phyloP scores from a whole-genome alignment of 192 early-diverging fungal genomes.

The Linnemannia hyalina region DNA sequence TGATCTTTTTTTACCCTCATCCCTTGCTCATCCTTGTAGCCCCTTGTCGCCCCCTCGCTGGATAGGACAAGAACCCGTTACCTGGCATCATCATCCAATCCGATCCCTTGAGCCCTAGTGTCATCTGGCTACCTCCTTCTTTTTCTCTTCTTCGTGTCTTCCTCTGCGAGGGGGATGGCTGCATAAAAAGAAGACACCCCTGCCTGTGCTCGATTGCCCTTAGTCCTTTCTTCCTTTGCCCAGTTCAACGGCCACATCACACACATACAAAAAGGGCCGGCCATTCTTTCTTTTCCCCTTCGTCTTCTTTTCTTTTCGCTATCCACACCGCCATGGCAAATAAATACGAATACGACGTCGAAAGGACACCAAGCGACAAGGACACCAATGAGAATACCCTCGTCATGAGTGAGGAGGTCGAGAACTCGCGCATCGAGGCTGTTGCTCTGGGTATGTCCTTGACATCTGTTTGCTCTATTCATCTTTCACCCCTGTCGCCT shows the following conservation, averaged over 20 bases:
- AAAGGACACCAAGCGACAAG: neutral
- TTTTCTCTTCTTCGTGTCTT: neutral
- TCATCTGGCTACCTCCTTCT: neutral
- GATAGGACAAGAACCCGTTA: neutral
- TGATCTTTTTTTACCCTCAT: neutral
- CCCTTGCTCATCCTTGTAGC: neutral
- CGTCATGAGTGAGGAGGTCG: slow-evolving; percentile 6
- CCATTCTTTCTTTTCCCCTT: neutral
- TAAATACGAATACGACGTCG: neutral
- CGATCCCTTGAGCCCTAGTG: neutral
- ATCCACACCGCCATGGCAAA: neutral
- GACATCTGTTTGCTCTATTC: neutral
- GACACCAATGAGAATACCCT: neutral
- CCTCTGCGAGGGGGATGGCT: neutral
- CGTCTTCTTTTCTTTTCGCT: neutral
- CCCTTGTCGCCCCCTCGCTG: neutral
- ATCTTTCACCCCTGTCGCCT: neutral
- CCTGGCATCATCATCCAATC: neutral
- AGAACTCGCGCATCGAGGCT: slow-evolving; percentile 26
- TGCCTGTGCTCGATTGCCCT: neutral
- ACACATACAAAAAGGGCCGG: neutral
- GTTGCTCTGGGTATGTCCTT: slow-evolving; percentile 17
- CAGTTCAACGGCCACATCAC: neutral
- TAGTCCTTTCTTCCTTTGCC: neutral
- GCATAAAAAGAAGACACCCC: slow-evolving; percentile 6